A percentile compares a stretch with the other conserved stretches of the same genome.
phyloP scores from a whole-genome alignment of 2,329 filamentous ascomycete genomes.

The Pseudogymnoascus sp. region DNA sequence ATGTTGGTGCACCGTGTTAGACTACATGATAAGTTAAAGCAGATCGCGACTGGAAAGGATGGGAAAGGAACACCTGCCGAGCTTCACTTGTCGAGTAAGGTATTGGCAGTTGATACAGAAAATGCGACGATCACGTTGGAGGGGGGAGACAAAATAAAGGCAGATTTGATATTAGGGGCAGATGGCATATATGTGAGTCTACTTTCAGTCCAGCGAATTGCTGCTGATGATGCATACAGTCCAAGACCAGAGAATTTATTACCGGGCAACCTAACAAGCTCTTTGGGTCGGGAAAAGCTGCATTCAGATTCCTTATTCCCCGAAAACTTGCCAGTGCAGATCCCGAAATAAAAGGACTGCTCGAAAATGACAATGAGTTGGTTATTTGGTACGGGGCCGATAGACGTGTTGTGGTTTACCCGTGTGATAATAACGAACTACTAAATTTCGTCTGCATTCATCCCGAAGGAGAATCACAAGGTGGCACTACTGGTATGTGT shows the following conservation, averaged over 20 bases:
- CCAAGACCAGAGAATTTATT: conserved; percentile 13
- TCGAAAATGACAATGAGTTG: conserved; percentile 27
- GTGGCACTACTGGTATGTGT: conserved; percentile 16
- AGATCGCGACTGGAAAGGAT: conserved; percentile 34
- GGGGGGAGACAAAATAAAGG: conserved; percentile 36
- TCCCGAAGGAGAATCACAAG: conserved; percentile 37
- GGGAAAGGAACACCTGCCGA: conserved; percentile 32
- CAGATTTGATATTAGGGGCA: conserved; percentile 48
- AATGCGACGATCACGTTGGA: conserved; percentile 39
- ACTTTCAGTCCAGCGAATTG: conserved; percentile 29
- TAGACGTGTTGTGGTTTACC: conserved; percentile 42
- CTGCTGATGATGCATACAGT: not conserved
- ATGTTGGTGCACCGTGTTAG: conserved; percentile 46
- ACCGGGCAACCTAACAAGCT: conserved; percentile 4
- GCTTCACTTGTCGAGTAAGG: conserved; percentile 37
- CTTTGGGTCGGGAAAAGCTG: conserved; percentile 18
- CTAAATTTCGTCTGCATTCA: conserved; percentile 49
- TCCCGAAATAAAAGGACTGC: conserved; percentile 30
- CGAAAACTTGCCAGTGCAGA: conserved; percentile 27
- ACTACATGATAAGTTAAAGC: conserved; percentile 47
- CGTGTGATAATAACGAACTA: conserved; percentile 37
- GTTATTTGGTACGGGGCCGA: conserved; percentile 38
- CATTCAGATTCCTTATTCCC: conserved; percentile 21
- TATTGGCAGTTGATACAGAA: conserved; percentile 38
- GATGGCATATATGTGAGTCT: conserved; percentile 44